Evolutionary conservation across 1,284 basidiomycete species (phyloP).

Genomic region (Sanguinoderma infundibulare): DNA sequence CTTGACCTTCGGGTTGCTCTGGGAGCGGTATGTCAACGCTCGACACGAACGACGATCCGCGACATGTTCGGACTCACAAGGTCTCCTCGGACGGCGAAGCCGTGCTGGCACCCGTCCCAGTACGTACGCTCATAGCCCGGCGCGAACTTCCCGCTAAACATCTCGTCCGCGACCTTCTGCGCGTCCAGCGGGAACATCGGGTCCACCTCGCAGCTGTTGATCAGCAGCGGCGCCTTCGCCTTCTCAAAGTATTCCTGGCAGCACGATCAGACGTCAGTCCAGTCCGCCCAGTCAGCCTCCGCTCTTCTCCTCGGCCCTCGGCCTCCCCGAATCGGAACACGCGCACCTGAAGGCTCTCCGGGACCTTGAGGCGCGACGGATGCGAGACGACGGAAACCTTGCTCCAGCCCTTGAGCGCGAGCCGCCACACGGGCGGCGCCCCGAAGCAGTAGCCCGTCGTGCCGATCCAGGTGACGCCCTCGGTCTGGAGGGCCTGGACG

Average conservation of each 20-base stretch:
- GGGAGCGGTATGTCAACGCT: constrained; percentile 12
- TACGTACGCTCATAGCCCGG: constrained; percentile 39
- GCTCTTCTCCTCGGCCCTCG: background rate
- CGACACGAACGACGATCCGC: background rate
- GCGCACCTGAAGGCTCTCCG: constrained; percentile 63
- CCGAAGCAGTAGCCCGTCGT: constrained; percentile 78
- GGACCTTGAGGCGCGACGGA: constrained; percentile 68
- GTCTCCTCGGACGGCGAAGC: constrained; percentile 50
- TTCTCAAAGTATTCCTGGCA: constrained; percentile 53
- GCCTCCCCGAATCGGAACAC: background rate
- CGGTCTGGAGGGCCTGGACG: constrained; percentile 55
- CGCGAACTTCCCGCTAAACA: constrained; percentile 14
- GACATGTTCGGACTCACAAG: constrained; percentile 25
- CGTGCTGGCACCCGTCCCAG: constrained; percentile 54
- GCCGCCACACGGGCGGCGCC: constrained; percentile 59
- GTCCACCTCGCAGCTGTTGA: constrained; percentile 54
- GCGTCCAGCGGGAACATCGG: constrained; percentile 16
- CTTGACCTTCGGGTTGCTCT: constrained; percentile 42
- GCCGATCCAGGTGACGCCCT: constrained; percentile 61
- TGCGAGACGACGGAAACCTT: constrained; percentile 63
- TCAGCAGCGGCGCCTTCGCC: constrained; percentile 59
- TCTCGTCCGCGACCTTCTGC: constrained; percentile 14
- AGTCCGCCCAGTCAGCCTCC: background rate
- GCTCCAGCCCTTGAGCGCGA: constrained; percentile 65
- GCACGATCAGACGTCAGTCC: background rate